Evolutionary conservation across 495 filamentous ascomycete species (phyloP), one percentile per base, ranked within the genome.

Genomic region (Aspergillus olivimuriae): DNA sequence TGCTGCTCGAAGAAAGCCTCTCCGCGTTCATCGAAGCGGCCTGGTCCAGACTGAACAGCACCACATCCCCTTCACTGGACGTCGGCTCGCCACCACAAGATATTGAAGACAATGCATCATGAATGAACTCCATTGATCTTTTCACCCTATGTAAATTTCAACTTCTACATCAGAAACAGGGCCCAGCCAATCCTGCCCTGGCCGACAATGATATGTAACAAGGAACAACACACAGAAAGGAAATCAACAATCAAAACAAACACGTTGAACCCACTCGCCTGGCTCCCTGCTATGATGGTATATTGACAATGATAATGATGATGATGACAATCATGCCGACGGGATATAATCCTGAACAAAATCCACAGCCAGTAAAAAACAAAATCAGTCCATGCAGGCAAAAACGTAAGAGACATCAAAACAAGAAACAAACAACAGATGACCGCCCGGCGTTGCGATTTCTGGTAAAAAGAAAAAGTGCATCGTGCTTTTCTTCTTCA

Each of bases 271-370:
- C 52, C 48, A 53, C 57, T 60, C 53, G 57, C 57, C 57, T 53
- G 46, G 51, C 53, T 48, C 53, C 53, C 49, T 56, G 53, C 53
- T 56, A 56, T 52, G 53, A 52, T 56, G 53, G 53, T 56, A 56
- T 56, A 56, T 56, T 48, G 49, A 53, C 46, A 46, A 52, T 52
- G 53, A 53, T 52, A 49, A 48, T 43, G 24, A 48, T 47, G 44
- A 46, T 41, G 30, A 46, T 41, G 34, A 48, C 46, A 24, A 53
- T 46, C 44, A 40, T 56, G 50, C 53, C 44, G 46, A 41, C 48
- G 43, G 40, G 40, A 56, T 50, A 56, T 47, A 48, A 48, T 52
- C 24, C 43, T 44, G 41, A 44, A 52, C 33, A 50, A 50, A 45
- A 40, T 48, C 33, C 46, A 41, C 31, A 44, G 46, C 39, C 34